phyloP scores from a whole-genome alignment of 1,284 basidiomycete species.

The Sanghuangporus sanghuang region DNA sequence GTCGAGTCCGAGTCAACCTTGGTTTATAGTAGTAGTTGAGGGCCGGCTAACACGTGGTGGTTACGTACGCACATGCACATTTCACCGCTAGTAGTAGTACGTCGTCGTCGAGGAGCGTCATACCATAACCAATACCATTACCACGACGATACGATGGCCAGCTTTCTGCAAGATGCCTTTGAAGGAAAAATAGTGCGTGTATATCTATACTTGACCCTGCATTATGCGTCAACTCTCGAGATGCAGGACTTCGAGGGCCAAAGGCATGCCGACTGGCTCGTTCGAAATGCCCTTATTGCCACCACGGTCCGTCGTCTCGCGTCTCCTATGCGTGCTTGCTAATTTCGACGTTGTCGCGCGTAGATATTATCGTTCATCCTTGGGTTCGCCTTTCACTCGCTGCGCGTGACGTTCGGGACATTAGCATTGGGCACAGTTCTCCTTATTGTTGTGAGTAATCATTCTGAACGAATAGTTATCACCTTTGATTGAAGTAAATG shows the following conservation, averaged over 20 bases:
- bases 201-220: background rate
- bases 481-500: background rate
- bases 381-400: conserved; percentile 56
- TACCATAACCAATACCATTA: background rate
- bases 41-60: too few relatives aligned
- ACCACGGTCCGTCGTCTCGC: conserved; percentile 26
- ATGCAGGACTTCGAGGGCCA: conserved; percentile 72
- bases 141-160: background rate
- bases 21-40: too few relatives aligned
- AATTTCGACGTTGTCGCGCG: conserved; percentile 14
- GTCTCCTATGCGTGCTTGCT: background rate
- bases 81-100: background rate
- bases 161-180: background rate
- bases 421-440: conserved; percentile 42
- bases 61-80: too few relatives aligned
- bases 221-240: background rate
- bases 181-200: background rate
- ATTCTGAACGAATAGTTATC: background rate
- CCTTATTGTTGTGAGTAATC: conserved; percentile 48
- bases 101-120: too few relatives aligned
- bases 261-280: conserved; percentile 49
- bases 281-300: conserved; percentile 35
- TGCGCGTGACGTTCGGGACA: conserved; percentile 52
- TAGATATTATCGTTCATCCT: conserved; percentile 60
- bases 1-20: too few relatives aligned